Percentiles rank a stretch among this genome's conserved stretches.
Evolutionary conservation across 2,329 filamentous ascomycete species (phyloP).

Genomic region (Colletotrichum theobromicola): DNA sequence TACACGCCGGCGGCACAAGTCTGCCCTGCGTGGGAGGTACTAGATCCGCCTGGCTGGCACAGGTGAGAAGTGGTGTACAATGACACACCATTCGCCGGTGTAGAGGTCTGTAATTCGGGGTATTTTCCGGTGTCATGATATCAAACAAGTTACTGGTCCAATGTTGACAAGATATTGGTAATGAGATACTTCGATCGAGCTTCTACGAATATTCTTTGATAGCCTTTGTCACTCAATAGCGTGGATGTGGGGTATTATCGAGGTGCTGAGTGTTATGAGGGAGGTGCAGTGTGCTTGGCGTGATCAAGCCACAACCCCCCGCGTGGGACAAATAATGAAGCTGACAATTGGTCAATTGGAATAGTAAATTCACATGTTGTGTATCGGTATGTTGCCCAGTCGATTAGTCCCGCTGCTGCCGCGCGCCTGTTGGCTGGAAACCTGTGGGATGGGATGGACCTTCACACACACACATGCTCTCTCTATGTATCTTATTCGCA

Average conservation of each 20-base stretch:
- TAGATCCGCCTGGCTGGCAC: neutral
- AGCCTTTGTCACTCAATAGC: neutral
- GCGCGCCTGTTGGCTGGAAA: no score
- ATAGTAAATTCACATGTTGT: fast-evolving
- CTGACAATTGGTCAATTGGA: neutral
- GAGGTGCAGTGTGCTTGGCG: neutral
- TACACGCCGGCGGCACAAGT: neutral
- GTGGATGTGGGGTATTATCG: no score
- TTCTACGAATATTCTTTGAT: neutral
- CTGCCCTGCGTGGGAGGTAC: neutral
- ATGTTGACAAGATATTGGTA: neutral
- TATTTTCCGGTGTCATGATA: neutral
- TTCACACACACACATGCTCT: neutral
- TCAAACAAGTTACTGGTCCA: neutral
- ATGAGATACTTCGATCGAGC: neutral
- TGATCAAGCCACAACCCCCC: neutral
- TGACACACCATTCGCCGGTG: neutral
- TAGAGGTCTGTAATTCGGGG: neutral
- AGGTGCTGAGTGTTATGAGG: no score
- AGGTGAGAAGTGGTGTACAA: neutral
- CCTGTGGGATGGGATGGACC: neutral
- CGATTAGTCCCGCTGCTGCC: fast-evolving
- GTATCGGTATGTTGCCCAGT: fast-evolving
- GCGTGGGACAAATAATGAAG: neutral
- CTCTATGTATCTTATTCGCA: no score